A percentile compares a stretch with the other conserved stretches of the same genome.
Conservation (phyloP, 2,329 filamentous ascomycete genomes). For the Diaporthe sp. region DNA sequence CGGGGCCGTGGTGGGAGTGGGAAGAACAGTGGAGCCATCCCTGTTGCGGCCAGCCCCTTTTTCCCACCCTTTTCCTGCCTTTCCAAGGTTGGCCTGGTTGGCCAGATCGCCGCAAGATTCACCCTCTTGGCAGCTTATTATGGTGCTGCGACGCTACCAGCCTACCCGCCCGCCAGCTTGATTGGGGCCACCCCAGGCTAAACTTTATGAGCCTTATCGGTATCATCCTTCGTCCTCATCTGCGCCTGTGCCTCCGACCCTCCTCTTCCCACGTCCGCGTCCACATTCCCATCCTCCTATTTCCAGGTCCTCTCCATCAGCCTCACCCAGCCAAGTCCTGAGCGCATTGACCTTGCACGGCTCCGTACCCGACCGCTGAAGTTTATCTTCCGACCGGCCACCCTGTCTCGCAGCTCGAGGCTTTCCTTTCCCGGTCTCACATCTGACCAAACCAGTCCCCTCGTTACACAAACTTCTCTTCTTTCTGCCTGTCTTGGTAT, state of each 20-base stretch:
- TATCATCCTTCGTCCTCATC: conserved; percentile 12
- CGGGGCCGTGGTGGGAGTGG: conserved; percentile 2
- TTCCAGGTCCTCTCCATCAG: conserved; percentile 3
- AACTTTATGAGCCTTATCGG: conserved; percentile 34
- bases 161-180: conserved; percentile 5
- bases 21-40: conserved; percentile 21
- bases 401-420: conserved; percentile 23
- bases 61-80: conserved; percentile 1
- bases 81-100: conserved; percentile 12
- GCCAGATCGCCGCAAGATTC: conserved; percentile 35
- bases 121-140: conserved; percentile 30
- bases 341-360: conserved; percentile 32
- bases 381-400: conserved; percentile 29
- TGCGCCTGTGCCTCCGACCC: neutral
- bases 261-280: conserved; percentile 9
- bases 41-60: conserved; percentile 26
- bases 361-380: conserved; percentile 9
- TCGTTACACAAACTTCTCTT: conserved; percentile 38
- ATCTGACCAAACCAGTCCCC: conserved; percentile 35
- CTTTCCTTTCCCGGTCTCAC: conserved; percentile 1
- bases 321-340: neutral
- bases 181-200: conserved; percentile 17
- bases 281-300: conserved; percentile 29
- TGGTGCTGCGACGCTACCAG: conserved; percentile 14
- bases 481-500: conserved; percentile 12